Percentiles rank a stretch among this genome's conserved stretches.
Conservation (phyloP, 371 early-diverging fungal species). For the Parasitella parasitica region DNA sequence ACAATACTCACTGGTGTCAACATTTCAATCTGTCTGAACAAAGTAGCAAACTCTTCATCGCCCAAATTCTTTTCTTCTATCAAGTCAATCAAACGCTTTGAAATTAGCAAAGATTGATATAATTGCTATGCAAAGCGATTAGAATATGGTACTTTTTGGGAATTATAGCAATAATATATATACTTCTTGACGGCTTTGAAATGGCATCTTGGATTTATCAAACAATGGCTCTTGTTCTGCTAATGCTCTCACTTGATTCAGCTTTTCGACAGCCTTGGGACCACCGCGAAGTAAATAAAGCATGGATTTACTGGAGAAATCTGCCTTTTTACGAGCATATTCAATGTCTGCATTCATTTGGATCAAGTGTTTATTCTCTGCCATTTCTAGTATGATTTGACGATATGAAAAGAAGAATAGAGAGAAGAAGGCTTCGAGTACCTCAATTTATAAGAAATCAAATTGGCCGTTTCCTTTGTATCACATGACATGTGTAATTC, state of each 20-base stretch:
- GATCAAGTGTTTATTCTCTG: conserved; percentile 27
- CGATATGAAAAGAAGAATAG: neutral
- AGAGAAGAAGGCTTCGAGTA: neutral
- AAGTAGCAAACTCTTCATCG: conserved; percentile 26
- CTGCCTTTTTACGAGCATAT: conserved; percentile 46
- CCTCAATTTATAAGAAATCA: neutral
- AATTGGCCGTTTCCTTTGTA: neutral
- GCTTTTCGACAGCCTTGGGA: conserved; percentile 23
- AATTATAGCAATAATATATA: neutral
- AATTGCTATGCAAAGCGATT: conserved; percentile 28
- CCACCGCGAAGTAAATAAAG: conserved; percentile 44
- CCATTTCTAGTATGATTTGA: conserved; percentile 7
- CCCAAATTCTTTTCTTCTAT: conserved; percentile 40
- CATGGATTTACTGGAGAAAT: conserved; percentile 40
- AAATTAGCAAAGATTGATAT: conserved; percentile 23
- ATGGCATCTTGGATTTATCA: conserved; percentile 28
- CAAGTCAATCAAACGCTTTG: conserved; percentile 37
- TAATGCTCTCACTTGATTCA: conserved; percentile 32
- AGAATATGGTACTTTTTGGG: neutral
- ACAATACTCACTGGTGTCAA: conserved; percentile 42
- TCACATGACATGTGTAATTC: neutral
- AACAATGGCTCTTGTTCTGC: conserved; percentile 51
- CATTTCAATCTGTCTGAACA: conserved; percentile 37
- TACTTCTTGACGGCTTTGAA: conserved; percentile 45
- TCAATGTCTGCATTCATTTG: conserved; percentile 47